phyloP scores from a whole-genome alignment of 2,329 filamentous ascomycete species.

The Tolypocladium ovalisporum region DNA sequence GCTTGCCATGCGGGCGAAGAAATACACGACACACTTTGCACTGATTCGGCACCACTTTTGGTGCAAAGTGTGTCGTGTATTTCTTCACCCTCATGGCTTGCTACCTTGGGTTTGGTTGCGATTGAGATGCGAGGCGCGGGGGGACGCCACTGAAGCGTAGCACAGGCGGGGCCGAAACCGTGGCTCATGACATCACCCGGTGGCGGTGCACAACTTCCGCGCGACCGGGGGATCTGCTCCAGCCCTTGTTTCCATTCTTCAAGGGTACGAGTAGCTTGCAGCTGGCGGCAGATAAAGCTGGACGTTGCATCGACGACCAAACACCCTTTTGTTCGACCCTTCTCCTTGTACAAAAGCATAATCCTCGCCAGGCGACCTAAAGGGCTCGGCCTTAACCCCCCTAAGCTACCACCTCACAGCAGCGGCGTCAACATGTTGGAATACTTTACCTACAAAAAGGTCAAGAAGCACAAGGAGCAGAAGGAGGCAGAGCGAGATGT shows the following conservation, averaged over 20 bases:
- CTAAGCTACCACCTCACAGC: not conserved
- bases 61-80: too few relatives aligned
- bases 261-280: not conserved
- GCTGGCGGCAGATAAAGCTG: not conserved
- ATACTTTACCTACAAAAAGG: slow-evolving; percentile 51
- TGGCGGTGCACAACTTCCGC: slow-evolving; percentile 17
- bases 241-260: not conserved
- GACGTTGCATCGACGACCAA: not conserved
- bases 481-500: slow-evolving; percentile 25
- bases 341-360: not conserved
- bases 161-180: not conserved
- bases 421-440: slow-evolving; percentile 40
- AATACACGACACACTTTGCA: too few relatives aligned
- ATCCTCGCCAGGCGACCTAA: not conserved
- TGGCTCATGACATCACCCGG: slow-evolving; percentile 21
- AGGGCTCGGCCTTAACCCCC: not conserved
- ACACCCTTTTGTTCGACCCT: not conserved
- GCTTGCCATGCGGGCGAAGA: too few relatives aligned
- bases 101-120: too few relatives aligned
- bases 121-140: not conserved
- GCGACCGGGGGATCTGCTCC: not conserved
- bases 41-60: too few relatives aligned
- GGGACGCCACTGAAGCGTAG: not conserved
- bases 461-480: slow-evolving; percentile 47
- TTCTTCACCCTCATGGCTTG: too few relatives aligned